Percentiles rank a stretch among this genome's conserved stretches.
phyloP scores from a whole-genome alignment of 208 protist genomes.

The Leishmania martiniquensis region DNA sequence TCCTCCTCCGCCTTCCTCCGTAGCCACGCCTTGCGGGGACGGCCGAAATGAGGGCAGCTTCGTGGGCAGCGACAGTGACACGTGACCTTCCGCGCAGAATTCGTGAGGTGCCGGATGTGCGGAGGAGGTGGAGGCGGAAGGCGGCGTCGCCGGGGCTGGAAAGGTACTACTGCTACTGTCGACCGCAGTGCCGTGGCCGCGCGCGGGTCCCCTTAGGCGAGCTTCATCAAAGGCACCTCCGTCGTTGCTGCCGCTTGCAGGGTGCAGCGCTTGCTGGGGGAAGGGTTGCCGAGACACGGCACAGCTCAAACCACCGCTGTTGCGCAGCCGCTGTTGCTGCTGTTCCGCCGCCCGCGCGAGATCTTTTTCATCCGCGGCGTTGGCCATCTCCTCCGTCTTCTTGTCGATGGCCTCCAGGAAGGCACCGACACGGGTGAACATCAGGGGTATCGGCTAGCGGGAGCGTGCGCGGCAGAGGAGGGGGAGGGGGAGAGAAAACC shows the following conservation, averaged over 20 bases:
- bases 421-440: conserved; percentile 33
- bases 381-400: conserved; percentile 32
- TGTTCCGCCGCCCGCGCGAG: conserved; percentile 8
- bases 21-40: background rate
- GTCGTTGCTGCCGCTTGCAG: background rate
- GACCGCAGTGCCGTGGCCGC: background rate
- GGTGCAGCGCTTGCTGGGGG: background rate
- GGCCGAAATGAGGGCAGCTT: conserved; percentile 31
- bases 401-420: conserved; percentile 53
- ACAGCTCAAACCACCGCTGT: background rate
- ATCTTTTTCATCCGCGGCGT: conserved; percentile 26
- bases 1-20: background rate
- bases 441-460: background rate
- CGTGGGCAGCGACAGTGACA: conserved; percentile 20
- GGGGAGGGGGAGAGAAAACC: no score
- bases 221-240: background rate
- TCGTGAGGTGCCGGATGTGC: conserved; percentile 7
- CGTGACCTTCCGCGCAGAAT: background rate
- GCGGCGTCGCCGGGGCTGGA: background rate
- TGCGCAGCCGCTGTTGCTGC: conserved; percentile 6
- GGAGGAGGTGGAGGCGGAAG: background rate
- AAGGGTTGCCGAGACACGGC: background rate
- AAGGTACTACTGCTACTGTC: background rate
- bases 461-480: background rate
- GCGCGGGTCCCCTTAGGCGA: background rate